Evolutionary conservation across 257 asterid species (phyloP).

Genomic region (Salvia rosmarinus): DNA sequence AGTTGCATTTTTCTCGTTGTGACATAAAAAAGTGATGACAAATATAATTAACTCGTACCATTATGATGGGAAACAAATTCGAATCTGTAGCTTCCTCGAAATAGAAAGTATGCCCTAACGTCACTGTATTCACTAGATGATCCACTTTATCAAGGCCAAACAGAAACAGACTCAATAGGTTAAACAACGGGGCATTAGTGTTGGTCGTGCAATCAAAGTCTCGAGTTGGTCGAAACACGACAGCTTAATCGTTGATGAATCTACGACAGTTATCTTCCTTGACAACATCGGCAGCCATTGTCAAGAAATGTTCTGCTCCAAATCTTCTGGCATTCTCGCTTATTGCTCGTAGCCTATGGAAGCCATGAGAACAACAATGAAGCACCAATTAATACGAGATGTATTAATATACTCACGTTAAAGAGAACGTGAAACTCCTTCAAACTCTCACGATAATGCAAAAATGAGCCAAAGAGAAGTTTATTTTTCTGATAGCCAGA

Average conservation of each 20-base stretch:
- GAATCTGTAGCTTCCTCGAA: constrained; percentile 95
- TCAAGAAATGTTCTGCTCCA: constrained; percentile 67
- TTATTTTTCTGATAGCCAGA: neutral
- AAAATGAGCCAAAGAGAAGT: neutral
- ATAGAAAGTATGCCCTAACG: constrained; percentile 86
- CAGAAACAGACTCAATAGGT: neutral
- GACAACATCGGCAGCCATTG: constrained; percentile 93
- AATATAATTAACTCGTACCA: constrained; percentile 49
- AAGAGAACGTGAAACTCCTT: neutral
- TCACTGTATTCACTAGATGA: constrained; percentile 89
- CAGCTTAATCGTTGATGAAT: constrained; percentile 70
- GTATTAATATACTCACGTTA: too few species aligned
- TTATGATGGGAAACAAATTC: constrained; percentile 67
- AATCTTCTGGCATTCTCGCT: constrained; percentile 70
- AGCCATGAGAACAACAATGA: too few species aligned
- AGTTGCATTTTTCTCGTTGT: neutral
- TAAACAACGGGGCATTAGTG: neutral
- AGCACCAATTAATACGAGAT: too few species aligned
- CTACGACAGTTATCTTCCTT: constrained; percentile 90
- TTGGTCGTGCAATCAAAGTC: too few species aligned
- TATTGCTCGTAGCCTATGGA: constrained; percentile 63
- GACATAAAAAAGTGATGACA: neutral
- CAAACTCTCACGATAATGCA: neutral
- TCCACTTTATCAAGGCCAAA: constrained; percentile 58
- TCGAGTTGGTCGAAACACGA: too few species aligned